Evolutionary conservation across 2,329 filamentous ascomycete species (phyloP), one percentile per base, ranked within the genome.

Genomic region (Colletotrichum simmondsii): DNA sequence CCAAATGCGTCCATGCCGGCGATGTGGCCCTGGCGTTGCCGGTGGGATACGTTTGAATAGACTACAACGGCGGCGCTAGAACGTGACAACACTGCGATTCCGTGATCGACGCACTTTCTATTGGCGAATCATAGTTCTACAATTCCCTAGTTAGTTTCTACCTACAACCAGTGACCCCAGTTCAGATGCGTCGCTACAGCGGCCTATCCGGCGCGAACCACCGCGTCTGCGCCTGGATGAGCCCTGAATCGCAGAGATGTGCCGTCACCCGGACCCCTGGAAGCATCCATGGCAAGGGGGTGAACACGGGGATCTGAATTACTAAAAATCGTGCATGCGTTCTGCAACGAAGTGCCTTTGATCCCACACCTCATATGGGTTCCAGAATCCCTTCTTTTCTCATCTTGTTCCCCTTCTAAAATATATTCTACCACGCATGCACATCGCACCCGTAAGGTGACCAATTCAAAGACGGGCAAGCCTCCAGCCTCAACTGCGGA

Each of bases 1-100:
- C 32, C 30, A 22, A 46, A 28, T 24, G 37, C 37, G 37, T 42
- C 10, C 22, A 26, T n/a, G 14, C 22, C 42, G 24, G 49, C 16
- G 26, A 37, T 53, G 26, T 22, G 49, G 63, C 59, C 59, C 59
- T 24, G 30, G 49, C 53, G 32, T 19, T 60, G 56, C 62, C 62
- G 62, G 62, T 71, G 68, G 68, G 62, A 66, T 58, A 26, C 14
- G 30, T 46, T 30, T 54, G 61, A 65, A 59, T 42, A 65, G 26
- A 61, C 66, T 42, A 35, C 42, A 19, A 49, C 19, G 16, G 19
- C 42, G 37, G 8, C 26, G 58, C 12, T 24, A 49, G 22, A 46
- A 26, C 16, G 19, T 37, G 42, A 37, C 28, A 16, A 35, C 35
- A 49, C 32, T 14, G 52, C 32, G 12, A 14, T 46, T 42, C 14